Percentiles rank a stretch among this genome's conserved stretches.
Conservation (phyloP, 305 asterid species). For the Coffea humblotiana region DNA sequence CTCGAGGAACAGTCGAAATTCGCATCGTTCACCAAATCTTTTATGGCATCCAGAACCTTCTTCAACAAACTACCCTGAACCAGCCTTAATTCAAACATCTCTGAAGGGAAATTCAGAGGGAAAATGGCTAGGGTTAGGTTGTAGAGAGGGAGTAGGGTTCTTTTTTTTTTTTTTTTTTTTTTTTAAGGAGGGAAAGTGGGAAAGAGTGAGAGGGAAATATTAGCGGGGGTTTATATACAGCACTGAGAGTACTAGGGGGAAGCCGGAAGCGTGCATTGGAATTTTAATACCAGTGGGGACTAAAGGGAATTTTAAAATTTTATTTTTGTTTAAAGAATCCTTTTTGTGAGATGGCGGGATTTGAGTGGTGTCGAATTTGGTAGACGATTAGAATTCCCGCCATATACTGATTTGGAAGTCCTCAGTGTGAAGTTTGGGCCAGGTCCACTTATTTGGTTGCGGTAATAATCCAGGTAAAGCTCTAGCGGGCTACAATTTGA, state of each 20-base stretch:
- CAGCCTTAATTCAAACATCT: conserved; percentile 77
- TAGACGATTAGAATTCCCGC: conserved; percentile 9
- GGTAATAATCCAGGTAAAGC: too few relatives aligned
- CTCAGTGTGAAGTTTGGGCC: neutral
- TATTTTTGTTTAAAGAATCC: neutral
- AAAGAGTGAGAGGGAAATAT: neutral
- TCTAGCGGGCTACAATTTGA: too few relatives aligned
- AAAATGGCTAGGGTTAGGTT: conserved; percentile 8
- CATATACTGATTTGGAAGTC: neutral
- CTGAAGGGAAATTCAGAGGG: neutral
- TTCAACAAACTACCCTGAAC: conserved; percentile 84
- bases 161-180: neutral
- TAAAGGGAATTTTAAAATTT: too few relatives aligned
- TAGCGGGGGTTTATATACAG: neutral
- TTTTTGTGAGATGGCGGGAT: neutral
- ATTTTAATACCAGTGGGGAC: too few relatives aligned
- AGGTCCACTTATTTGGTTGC: neutral
- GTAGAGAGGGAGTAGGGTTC: too few relatives aligned
- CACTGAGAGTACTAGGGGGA: neutral
- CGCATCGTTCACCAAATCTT: conserved; percentile 80
- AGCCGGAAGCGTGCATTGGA: neutral
- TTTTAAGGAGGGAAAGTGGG: neutral
- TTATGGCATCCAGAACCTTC: conserved; percentile 75
- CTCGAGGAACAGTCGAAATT: conserved; percentile 88
- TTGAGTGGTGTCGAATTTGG: neutral